Evolutionary conservation across 208 protist species (phyloP).

Genomic region (Blechomonas ayalai): DNA sequence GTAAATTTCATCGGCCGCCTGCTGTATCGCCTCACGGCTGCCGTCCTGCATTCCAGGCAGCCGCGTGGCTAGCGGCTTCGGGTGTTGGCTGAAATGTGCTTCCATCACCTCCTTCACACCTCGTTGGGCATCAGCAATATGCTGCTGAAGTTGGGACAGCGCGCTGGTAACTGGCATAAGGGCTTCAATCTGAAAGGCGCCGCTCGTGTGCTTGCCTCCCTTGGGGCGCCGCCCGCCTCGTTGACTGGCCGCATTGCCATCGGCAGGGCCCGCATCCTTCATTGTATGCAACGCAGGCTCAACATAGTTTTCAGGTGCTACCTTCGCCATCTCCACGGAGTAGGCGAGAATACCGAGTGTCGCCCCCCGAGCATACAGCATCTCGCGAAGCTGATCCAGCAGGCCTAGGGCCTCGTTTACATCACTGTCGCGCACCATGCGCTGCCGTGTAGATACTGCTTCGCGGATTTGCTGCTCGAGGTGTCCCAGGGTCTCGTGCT

Average conservation of each 20-base stretch:
- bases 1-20: slow-evolving; percentile 23
- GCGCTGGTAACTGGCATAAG: slow-evolving; percentile 2
- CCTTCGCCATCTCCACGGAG: slow-evolving; percentile 46
- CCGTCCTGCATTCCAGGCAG: slow-evolving; percentile 39
- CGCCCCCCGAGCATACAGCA: slow-evolving; percentile 56
- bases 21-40: slow-evolving; percentile 24
- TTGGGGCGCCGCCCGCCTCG: slow-evolving; percentile 3
- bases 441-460: slow-evolving; percentile 20
- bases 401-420: slow-evolving; percentile 30
- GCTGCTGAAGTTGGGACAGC: slow-evolving; percentile 25
- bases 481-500: slow-evolving; percentile 12
- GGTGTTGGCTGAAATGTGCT: slow-evolving; percentile 33
- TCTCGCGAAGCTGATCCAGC: slow-evolving; percentile 54
- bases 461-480: slow-evolving; percentile 23
- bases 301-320: slow-evolving; percentile 61
- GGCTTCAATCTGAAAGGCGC: neutral
- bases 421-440: slow-evolving; percentile 32
- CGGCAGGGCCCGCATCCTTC: neutral
- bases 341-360: slow-evolving; percentile 48
- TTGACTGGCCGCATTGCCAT: neutral
- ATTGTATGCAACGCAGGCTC: slow-evolving; percentile 17
- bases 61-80: slow-evolving; percentile 30
- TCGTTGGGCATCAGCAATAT: slow-evolving; percentile 17
- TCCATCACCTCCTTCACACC: slow-evolving; percentile 21
- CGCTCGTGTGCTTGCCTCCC: neutral